Base-by-base conservation (phyloP, 2,329 filamentous ascomycete genomes). In the Didymella keratinophila region DNA sequence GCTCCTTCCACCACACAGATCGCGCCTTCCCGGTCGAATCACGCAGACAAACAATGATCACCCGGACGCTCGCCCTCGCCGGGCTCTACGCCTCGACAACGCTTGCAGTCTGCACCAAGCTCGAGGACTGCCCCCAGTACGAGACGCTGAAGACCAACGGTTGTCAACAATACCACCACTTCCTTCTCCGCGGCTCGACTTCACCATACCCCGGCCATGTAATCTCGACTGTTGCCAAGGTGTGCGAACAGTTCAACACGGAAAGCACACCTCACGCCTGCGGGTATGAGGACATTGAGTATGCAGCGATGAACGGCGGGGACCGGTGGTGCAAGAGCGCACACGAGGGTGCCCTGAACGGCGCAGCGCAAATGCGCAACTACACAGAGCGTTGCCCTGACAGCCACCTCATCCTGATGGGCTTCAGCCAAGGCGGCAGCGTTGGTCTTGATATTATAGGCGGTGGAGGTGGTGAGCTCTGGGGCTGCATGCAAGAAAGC, bases 141-240 rank as follows among this genome's bases (percentile, higher is more conserved):
- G 62, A 68, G 52, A 54, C 58, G 21, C 63, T 70, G 43, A 69
- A 68, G 45, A 71, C 67, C 0, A 50, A 49, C 42, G 67, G 69
- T 20, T 71, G 68, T 43, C 69, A 71, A 43, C 60, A 62, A 23
- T 69, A 64, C 47, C 67, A 71, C 57, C 66, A 70, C 50, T 68
- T 70, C 53, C 61, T 71, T 32, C 63, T 66, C 9, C 61, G 69
- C 39, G 69, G 69, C 56, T 70, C 68, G 1, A 70, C 66, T 16
- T 71, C 69, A 42, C 65, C 67, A 0, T 71, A 71, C 48, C 69
- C 69, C 2, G 69, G 69, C 44, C 69, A 71, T 41, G 59, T 71
- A 10, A 69, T 69, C 53, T 64, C 66, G 56, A 70, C 68, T 1
- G 66, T 70, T 11, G 66, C 64, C 56, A 68, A 69, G 28, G 61